Evolutionary conservation across 805 yeast genomes (phyloP).

Genomic region (Ogataea sp.): DNA sequence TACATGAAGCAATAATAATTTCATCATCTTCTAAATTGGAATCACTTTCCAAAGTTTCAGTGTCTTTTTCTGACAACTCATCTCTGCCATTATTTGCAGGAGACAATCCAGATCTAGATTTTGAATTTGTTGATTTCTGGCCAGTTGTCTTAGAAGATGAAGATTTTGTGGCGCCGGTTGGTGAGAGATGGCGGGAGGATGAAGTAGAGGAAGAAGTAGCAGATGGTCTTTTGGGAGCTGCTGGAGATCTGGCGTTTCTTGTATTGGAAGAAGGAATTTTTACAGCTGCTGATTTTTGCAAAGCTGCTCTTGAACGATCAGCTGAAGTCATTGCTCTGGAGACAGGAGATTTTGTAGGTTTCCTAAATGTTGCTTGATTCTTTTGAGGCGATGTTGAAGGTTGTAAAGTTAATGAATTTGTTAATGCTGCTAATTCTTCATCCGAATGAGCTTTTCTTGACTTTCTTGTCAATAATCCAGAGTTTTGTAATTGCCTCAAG

Average conservation of each 20-base stretch:
- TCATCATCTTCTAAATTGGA: conserved; percentile 21
- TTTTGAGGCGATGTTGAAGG: conserved; percentile 2
- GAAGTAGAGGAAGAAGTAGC: not conserved
- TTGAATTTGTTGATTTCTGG: not conserved
- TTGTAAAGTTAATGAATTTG: conserved; percentile 1
- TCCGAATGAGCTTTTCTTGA: conserved; percentile 5
- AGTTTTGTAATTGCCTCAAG: conserved; percentile 17
- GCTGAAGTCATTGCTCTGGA: conserved; percentile 14
- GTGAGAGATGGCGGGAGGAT: not conserved
- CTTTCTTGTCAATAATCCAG: conserved; percentile 14
- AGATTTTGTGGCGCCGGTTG: not conserved
- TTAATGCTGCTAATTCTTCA: conserved; percentile 1
- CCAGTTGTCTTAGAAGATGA: not conserved
- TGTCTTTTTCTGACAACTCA: conserved; percentile 17
- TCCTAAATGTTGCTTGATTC: not conserved
- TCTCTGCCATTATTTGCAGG: conserved; percentile 2
- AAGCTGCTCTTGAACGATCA: conserved; percentile 23
- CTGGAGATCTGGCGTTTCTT: conserved; percentile 9
- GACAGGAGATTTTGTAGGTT: conserved; percentile 2
- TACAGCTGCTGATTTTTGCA: conserved; percentile 25
- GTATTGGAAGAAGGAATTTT: conserved; percentile 12
- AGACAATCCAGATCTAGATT: not conserved
- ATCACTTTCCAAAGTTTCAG: conserved; percentile 20
- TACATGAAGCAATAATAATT: conserved; percentile 33
- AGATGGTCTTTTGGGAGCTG: conserved; percentile 4